phyloP scores from a whole-genome alignment of 176 grass and related monocot genomes.

The Panicum miliaceum region DNA sequence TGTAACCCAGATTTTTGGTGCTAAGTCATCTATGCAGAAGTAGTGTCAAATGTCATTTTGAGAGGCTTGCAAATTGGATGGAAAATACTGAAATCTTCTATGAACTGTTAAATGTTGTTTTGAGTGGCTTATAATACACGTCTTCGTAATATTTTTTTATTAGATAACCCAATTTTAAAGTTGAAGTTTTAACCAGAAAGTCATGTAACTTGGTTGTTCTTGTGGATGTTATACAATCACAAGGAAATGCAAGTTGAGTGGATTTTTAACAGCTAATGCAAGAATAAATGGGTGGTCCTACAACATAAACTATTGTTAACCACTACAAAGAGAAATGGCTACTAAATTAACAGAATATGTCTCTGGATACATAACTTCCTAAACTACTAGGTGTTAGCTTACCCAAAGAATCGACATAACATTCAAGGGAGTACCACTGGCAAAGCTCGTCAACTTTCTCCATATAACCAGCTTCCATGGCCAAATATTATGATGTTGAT shows the following conservation, averaged over 20 bases:
- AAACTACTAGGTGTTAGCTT: slow-evolving; percentile 17
- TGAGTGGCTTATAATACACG: background rate
- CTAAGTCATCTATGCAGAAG: slow-evolving; percentile 17
- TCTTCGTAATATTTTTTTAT: slow-evolving; percentile 29
- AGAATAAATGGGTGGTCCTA: background rate
- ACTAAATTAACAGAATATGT: slow-evolving; percentile 25
- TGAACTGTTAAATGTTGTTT: background rate
- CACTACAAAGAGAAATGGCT: background rate
- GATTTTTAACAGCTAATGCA: slow-evolving; percentile 27
- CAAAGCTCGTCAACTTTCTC: slow-evolving; percentile 93
- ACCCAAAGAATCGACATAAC: slow-evolving; percentile 85
- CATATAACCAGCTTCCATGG: slow-evolving; percentile 95
- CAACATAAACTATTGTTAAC: slow-evolving; percentile 14
- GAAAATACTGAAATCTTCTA: background rate
- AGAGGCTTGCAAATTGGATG: background rate
- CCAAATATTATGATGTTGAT: slow-evolving; percentile 51
- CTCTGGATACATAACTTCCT: slow-evolving; percentile 8
- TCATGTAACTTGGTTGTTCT: slow-evolving; percentile 4
- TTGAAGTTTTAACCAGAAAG: background rate
- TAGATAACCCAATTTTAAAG: background rate
- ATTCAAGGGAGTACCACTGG: slow-evolving; percentile 81
- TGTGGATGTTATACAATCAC: background rate
- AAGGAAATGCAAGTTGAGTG: background rate
- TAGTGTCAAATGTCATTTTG: background rate
- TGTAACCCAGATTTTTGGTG: background rate